Base-by-base conservation (phyloP, 495 filamentous ascomycete species). In the Penicillium bialowiezense region DNA sequence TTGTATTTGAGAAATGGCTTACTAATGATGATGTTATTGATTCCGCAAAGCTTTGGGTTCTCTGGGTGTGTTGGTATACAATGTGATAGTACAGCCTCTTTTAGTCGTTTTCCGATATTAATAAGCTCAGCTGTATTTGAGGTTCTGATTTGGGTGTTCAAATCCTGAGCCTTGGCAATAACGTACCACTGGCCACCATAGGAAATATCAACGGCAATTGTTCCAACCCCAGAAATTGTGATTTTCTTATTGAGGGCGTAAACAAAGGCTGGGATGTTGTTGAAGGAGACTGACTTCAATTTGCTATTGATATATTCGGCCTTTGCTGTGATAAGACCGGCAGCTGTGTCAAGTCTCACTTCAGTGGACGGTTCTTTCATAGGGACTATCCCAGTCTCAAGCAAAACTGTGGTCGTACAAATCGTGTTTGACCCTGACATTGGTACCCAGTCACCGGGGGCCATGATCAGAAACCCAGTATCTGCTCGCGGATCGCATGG, bases 381-480 rank as follows among this genome's bases (percentile, higher is more conserved):
- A 1, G 39, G 32, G 10, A 71, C 50, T 59, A 71, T 69, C 5
- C 65, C 64, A 1, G 62, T 71, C 38, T 71, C 68, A 35, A 71
- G 26, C 13, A 71, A 48, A 10, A 64, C 66, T 0, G 68, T 70
- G 18, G 62, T 52, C 2, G 64, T 68, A 33, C 56, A 64, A 36
- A 71, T 71, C 7, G 53, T 65, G 21, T 71, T 71, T 1, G 56
- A 57, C 3, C 68, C 68, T 3, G 66, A 69, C 68, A 71, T 71
- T 9, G 66, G 60, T 2, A 62, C 50, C 31, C 66, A 69, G 24
- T 71, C 66, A 15, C 70, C 60, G 48, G 60, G 64, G 39, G 70
- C 68, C 63, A 71, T 68, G 42, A 70, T 70, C 34, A 71, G 17
- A 50, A 71, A 69, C 1, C 68, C 68, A 3, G 60, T 60, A 52